Percentiles rank a stretch among this genome's conserved stretches.
These are phyloP conservation scores for Metschnikowia koreensis DNA, from an alignment of 805 yeast genomes.

Conservation along the genomic window DNA sequence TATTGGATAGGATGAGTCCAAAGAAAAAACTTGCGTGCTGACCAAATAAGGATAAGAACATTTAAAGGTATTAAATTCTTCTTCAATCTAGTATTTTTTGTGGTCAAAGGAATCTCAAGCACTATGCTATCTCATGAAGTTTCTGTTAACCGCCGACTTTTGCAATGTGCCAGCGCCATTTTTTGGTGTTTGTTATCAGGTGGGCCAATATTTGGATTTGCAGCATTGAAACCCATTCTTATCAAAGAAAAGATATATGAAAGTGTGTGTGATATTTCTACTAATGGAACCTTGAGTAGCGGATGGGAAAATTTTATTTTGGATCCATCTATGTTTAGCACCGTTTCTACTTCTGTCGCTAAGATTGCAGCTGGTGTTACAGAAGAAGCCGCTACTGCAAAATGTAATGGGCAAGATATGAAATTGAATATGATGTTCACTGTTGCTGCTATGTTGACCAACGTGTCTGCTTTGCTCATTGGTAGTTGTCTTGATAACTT, in stretches of 20 bases:
- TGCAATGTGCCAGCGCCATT: conserved; percentile 50
- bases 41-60: no score
- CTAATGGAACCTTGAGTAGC: conserved; percentile 12
- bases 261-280: conserved; percentile 32
- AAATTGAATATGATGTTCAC: conserved; percentile 59
- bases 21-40: no score
- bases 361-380: conserved; percentile 3
- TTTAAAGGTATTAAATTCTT: no score
- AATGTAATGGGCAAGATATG: conserved; percentile 53
- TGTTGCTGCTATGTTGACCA: conserved; percentile 55
- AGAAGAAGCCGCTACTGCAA: conserved; percentile 32
- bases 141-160: conserved; percentile 15
- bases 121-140: conserved; percentile 15
- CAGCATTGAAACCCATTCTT: conserved; percentile 55
- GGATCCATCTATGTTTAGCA: conserved; percentile 13
- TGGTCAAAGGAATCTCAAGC: neutral
- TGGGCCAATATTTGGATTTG: conserved; percentile 60
- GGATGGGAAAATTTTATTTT: conserved; percentile 14
- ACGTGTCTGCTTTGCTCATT: conserved; percentile 50
- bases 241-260: conserved; percentile 49
- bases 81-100: no score
- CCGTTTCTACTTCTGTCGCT: conserved; percentile 7
- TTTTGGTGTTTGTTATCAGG: conserved; percentile 56
- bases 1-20: no score
- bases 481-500: conserved; percentile 49